Evolutionary conservation across 306 rosid species (phyloP).

Genomic region (Castanea sativa): DNA sequence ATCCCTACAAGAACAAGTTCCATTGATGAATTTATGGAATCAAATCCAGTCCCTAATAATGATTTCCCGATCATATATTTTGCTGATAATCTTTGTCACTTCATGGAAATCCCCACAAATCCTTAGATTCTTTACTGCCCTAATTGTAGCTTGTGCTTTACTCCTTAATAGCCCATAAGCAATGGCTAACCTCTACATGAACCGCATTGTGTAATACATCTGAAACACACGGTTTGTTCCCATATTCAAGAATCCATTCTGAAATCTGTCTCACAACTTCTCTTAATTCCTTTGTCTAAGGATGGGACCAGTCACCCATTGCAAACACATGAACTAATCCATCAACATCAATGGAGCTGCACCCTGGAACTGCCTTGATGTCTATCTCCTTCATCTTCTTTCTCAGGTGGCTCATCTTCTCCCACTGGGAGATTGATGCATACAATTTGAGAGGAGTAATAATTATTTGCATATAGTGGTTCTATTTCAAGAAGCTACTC

Average conservation of each 20-base stretch:
- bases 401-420: conserved; percentile 28
- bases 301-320: conserved; percentile 29
- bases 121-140: too few relatives aligned
- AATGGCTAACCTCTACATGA: conserved; percentile 9
- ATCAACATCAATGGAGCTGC: conserved; percentile 26
- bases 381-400: conserved; percentile 24
- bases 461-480: conserved; percentile 28
- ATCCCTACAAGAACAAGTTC: too few relatives aligned
- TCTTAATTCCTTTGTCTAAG: conserved; percentile 2
- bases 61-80: background rate
- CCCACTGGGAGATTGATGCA: conserved; percentile 29
- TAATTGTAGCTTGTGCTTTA: too few relatives aligned
- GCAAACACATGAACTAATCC: conserved; percentile 24
- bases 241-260: background rate
- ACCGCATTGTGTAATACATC: conserved; percentile 17
- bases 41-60: background rate
- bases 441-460: conserved; percentile 28
- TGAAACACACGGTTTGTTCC: conserved; percentile 14
- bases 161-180: too few relatives aligned
- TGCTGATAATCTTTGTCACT: conserved; percentile 9
- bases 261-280: conserved; percentile 12
- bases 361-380: conserved; percentile 18
- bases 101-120: conserved; percentile 9
- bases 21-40: too few relatives aligned
- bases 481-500: conserved; percentile 24